phyloP scores from a whole-genome alignment of 768 basidiomycete species.

The Trametes cubensis region DNA sequence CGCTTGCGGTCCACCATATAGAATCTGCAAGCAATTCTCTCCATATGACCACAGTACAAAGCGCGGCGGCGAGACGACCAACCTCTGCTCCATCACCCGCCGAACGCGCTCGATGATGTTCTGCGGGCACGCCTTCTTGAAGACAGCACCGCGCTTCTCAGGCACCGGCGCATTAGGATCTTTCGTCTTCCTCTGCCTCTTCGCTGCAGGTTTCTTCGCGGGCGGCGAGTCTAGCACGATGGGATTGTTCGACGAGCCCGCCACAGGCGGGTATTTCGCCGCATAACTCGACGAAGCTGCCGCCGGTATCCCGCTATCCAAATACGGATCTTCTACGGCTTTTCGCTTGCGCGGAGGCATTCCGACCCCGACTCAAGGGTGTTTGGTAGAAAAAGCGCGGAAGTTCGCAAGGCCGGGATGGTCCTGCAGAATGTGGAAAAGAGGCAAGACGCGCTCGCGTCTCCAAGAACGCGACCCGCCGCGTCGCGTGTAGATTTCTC shows the following conservation, averaged over 20 bases:
- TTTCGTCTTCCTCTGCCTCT: slow-evolving; percentile 33
- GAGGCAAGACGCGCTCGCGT: neutral
- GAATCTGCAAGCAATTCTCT: slow-evolving; percentile 53
- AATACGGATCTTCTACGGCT: slow-evolving; percentile 15
- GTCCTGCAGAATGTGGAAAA: neutral
- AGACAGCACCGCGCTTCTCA: slow-evolving; percentile 40
- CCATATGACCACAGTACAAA: neutral
- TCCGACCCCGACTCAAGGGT: no score
- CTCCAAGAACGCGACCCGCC: slow-evolving; percentile 6
- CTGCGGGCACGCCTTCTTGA: slow-evolving; percentile 41
- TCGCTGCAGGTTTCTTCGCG: slow-evolving; percentile 25
- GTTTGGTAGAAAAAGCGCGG: neutral
- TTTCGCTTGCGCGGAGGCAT: slow-evolving; percentile 30
- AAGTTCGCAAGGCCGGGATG: neutral
- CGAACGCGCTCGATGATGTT: slow-evolving; percentile 40
- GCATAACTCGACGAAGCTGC: slow-evolving; percentile 1
- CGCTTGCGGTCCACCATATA: slow-evolving; percentile 75
- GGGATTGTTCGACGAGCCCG: slow-evolving; percentile 22
- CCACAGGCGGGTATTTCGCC: neutral
- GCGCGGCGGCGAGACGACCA: slow-evolving; percentile 3
- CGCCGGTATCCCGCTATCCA: slow-evolving; percentile 5
- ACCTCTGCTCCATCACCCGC: slow-evolving; percentile 42
- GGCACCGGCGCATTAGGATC: slow-evolving; percentile 32
- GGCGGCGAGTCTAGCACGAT: slow-evolving; percentile 15
- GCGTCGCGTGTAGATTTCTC: slow-evolving; percentile 19